Evolutionary conservation across 1,139 yeast genomes (phyloP).

Genomic region (Keqinozyma sinolaborantium): DNA sequence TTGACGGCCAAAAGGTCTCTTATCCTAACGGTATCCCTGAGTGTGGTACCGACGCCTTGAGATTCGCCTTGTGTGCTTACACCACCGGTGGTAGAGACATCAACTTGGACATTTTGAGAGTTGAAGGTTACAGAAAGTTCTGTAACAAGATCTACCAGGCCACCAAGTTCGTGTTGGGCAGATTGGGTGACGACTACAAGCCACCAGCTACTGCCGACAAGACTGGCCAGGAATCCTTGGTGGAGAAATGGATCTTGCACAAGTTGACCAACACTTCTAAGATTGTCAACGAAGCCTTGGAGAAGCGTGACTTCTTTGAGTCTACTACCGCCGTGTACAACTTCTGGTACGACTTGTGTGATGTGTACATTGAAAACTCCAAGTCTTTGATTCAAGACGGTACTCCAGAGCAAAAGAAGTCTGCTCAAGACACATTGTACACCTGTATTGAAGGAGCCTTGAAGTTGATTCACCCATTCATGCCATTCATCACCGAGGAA

Average conservation of each 20-base stretch:
- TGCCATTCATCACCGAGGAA: slow-evolving; percentile 97
- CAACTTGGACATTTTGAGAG: slow-evolving; percentile 92
- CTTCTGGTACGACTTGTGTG: slow-evolving; percentile 97
- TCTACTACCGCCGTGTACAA: slow-evolving; percentile 85
- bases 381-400: slow-evolving; percentile 92
- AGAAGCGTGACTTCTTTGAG: slow-evolving; percentile 83
- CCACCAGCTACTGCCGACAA: slow-evolving; percentile 66
- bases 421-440: slow-evolving; percentile 93
- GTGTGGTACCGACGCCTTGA: slow-evolving; percentile 98
- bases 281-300: slow-evolving; percentile 63
- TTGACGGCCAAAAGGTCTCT: slow-evolving; percentile 80
- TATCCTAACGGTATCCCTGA: slow-evolving; percentile 98
- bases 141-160: slow-evolving; percentile 99
- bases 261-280: slow-evolving; percentile 72
- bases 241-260: slow-evolving; percentile 95
- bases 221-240: slow-evolving; percentile 84
- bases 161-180: slow-evolving; percentile 91
- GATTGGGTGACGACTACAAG: slow-evolving; percentile 81
- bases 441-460: slow-evolving; percentile 90
- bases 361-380: slow-evolving; percentile 96
- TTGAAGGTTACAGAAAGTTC: slow-evolving; percentile 98
- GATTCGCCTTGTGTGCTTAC: slow-evolving; percentile 97
- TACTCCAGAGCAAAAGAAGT: slow-evolving; percentile 72
- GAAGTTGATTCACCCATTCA: slow-evolving; percentile 92
- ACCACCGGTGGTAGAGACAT: slow-evolving; percentile 99